Conservation (phyloP, 306 rosid species). For the Coriaria nepalensis region DNA sequence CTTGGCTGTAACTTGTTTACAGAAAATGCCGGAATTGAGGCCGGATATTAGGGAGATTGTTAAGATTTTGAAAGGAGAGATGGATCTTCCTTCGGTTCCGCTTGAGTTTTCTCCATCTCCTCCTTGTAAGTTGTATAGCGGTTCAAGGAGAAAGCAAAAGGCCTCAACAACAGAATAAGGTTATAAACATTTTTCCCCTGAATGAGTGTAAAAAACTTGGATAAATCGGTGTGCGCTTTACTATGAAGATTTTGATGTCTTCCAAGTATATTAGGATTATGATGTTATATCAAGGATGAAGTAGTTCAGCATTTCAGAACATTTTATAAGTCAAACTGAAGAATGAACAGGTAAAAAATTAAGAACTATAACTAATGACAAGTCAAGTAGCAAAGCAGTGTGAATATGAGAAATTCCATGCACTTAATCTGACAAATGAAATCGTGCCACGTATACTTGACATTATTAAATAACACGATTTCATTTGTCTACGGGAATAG, state of each 20-base stretch:
- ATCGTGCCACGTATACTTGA: no score
- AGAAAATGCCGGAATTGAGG: constrained; percentile 74
- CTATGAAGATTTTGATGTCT: constrained; percentile 14
- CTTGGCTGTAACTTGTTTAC: constrained; percentile 69
- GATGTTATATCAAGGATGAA: background rate
- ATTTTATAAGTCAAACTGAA: no score
- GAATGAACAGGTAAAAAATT: no score
- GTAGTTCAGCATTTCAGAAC: no score
- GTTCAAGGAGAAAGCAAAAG: constrained; percentile 54
- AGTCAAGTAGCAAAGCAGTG: no score
- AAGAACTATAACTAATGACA: no score
- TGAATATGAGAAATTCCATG: no score
- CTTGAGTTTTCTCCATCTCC: constrained; percentile 90
- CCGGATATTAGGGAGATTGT: constrained; percentile 82
- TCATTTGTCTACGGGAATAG: no score
- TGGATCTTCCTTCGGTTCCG: constrained; percentile 68
- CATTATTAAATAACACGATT: no score
- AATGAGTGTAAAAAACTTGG: no score
- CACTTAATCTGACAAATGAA: no score
- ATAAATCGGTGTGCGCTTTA: background rate
- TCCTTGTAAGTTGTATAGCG: constrained; percentile 58
- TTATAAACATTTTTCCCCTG: no score
- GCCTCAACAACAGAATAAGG: constrained; percentile 17
- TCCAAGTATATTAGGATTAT: constrained; percentile 17
- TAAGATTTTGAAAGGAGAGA: constrained; percentile 72